Evolutionary conservation across 2,329 filamentous ascomycete genomes (phyloP), one percentile per base, ranked within the genome.

Genomic region (Alternaria viburni): DNA sequence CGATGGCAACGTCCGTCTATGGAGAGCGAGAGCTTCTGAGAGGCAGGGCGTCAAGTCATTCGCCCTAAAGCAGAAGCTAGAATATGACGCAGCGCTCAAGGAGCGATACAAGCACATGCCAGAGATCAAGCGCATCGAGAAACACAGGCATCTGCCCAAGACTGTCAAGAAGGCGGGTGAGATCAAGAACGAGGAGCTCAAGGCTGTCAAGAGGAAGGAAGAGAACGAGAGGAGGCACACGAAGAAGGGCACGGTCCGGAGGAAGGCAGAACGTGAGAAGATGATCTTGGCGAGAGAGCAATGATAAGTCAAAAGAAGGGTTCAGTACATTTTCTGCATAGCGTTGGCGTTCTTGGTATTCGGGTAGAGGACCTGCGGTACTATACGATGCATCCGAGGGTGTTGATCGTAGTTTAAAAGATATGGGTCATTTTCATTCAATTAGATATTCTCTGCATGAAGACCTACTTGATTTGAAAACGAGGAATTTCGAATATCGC

Each of bases 211-310:
- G 88, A 86, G 93, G 73, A 90, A 90, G 72, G 92, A 97, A 75
- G 96, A 99, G 85, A 99, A 99, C 78, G 92, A 97, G 81, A 87
- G 96, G 69, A 93, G 92, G 80, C 95, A 99, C 80, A 91, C 89
- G 62, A 93, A 91, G 84, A 95, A 96, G 84, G 90, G 93, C 72
- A 88, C 91, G 71, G 85, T 90, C 79, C 87, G 88, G 80, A 85
- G 92, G 73, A 87, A 87, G 79, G 89, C 88, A 68, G 93, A 97
- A 83, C 89, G 96, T 77, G 93, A 98, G 82, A 97, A 97, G 88
- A 95, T 96, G 87, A 86, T 99, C 61, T 77, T 98, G 77, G 89
- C 90, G 32, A 84, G 82, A 21, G 88, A 90, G 79, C 82, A 89
- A 78, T 91, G 60, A 72, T 47, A n/a, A 41, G 13, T 51, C 19